Evolutionary conservation across 805 yeast species (phyloP).

Genomic region (Candida sithepensis): DNA sequence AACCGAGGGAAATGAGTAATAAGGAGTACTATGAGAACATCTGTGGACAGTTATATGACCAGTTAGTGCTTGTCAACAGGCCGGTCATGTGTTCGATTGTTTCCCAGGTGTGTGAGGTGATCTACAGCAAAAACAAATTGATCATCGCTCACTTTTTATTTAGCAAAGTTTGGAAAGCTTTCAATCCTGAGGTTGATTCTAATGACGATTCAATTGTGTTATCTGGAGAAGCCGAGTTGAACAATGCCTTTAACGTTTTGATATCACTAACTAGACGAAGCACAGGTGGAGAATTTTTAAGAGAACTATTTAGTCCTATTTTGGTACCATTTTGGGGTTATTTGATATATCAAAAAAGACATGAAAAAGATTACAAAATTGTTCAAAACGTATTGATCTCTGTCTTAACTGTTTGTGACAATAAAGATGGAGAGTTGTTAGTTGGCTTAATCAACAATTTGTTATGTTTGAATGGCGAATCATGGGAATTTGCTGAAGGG

Average conservation of each 20-base stretch:
- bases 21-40: conserved; percentile 53
- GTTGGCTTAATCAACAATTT: conserved; percentile 14
- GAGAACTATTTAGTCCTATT: conserved; percentile 29
- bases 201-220: conserved; percentile 32
- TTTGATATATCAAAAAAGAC: conserved; percentile 32
- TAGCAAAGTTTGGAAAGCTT: conserved; percentile 41
- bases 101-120: conserved; percentile 47
- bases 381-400: conserved; percentile 38
- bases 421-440: conserved; percentile 11
- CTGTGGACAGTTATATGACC: conserved; percentile 58
- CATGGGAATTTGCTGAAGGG: conserved; percentile 42
- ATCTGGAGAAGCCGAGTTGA: conserved; percentile 46
- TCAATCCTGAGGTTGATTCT: conserved; percentile 34
- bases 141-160: conserved; percentile 61
- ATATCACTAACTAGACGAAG: conserved; percentile 54
- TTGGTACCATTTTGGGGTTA: conserved; percentile 42
- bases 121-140: conserved; percentile 46
- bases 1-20: conserved; percentile 51
- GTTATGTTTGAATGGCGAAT: conserved; percentile 25
- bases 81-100: conserved; percentile 58
- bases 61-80: conserved; percentile 56
- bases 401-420: conserved; percentile 15
- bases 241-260: conserved; percentile 63
- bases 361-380: conserved; percentile 33
- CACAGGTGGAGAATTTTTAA: conserved; percentile 30